Conservation (phyloP, 1,284 basidiomycete genomes). For the Rhodotorula sp. region DNA sequence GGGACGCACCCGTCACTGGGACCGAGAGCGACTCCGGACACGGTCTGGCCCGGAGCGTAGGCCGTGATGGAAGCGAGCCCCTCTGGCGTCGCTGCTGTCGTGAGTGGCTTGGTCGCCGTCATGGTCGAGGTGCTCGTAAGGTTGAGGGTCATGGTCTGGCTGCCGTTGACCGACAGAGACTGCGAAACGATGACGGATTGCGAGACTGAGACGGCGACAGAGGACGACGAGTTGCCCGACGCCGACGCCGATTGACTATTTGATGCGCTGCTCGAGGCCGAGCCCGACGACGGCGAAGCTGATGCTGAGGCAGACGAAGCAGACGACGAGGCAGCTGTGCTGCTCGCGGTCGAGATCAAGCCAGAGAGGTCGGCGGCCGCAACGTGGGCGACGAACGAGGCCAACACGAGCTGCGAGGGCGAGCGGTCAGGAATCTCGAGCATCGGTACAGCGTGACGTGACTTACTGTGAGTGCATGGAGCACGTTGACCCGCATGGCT, state of each 20-base stretch:
- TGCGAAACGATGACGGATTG: constrained; percentile 11
- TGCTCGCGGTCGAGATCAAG: neutral
- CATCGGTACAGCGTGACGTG: neutral
- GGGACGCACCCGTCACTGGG: constrained; percentile 20
- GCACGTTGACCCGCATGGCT: neutral
- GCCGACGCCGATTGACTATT: neutral
- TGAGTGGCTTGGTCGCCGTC: constrained; percentile 9
- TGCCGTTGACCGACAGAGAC: constrained; percentile 11
- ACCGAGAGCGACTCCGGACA: constrained; percentile 17
- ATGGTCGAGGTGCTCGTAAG: constrained; percentile 14
- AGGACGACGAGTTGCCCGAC: constrained; percentile 1
- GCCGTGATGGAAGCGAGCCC: constrained; percentile 21
- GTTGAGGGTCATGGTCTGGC: constrained; percentile 17
- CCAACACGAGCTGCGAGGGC: neutral
- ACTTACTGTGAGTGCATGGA: neutral
- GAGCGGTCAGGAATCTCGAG: neutral
- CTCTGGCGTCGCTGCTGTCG: constrained; percentile 17
- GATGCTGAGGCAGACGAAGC: neutral
- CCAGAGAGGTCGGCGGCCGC: neutral
- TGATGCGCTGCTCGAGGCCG: neutral
- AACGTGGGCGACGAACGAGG: neutral
- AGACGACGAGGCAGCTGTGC: neutral
- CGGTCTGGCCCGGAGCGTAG: constrained; percentile 18
- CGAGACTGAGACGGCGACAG: constrained; percentile 1
- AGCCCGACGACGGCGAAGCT: neutral